Evolutionary conservation across 1,284 basidiomycete genomes (phyloP).

Genomic region (Moesziomyces sp.): DNA sequence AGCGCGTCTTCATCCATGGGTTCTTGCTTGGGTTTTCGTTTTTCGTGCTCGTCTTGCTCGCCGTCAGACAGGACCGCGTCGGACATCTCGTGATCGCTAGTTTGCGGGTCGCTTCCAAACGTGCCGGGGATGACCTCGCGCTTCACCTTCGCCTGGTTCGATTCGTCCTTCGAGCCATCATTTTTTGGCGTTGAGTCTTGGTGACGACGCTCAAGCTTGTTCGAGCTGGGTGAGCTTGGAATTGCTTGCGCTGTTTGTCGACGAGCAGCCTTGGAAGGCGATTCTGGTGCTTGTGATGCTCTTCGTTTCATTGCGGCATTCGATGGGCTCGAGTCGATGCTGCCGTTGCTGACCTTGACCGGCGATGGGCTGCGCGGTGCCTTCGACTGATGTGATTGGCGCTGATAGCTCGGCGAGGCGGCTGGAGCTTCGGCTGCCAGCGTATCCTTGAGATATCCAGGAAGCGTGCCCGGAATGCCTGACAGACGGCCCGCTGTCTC

Average conservation of each 20-base stretch:
- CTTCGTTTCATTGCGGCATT: conserved; percentile 11
- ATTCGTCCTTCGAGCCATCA: background rate
- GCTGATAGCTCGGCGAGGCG: background rate
- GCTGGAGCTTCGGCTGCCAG: background rate
- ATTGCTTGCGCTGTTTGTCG: background rate
- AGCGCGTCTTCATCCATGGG: background rate
- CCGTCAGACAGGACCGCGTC: conserved; percentile 12
- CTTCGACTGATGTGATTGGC: conserved; percentile 1
- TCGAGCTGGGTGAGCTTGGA: conserved; percentile 2
- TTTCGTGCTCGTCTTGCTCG: conserved; percentile 20
- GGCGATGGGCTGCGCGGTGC: conserved; percentile 13
- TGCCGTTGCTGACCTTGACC: conserved; percentile 3
- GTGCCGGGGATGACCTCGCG: conserved; percentile 19
- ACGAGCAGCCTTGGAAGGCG: background rate
- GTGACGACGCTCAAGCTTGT: conserved; percentile 16
- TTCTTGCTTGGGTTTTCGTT: background rate
- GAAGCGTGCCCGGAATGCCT: conserved; percentile 40
- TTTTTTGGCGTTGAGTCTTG: conserved; percentile 15
- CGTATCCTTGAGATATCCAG: conserved; percentile 35
- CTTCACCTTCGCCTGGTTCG: conserved; percentile 6
- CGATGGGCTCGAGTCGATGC: conserved; percentile 5
- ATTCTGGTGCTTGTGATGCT: conserved; percentile 1
- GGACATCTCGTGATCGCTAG: conserved; percentile 30
- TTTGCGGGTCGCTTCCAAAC: conserved; percentile 5
- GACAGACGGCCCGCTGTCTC: conserved; percentile 30